Evolutionary conservation across 2,329 filamentous ascomycete genomes (phyloP).

Genomic region (Penicillium griseofulvum): DNA sequence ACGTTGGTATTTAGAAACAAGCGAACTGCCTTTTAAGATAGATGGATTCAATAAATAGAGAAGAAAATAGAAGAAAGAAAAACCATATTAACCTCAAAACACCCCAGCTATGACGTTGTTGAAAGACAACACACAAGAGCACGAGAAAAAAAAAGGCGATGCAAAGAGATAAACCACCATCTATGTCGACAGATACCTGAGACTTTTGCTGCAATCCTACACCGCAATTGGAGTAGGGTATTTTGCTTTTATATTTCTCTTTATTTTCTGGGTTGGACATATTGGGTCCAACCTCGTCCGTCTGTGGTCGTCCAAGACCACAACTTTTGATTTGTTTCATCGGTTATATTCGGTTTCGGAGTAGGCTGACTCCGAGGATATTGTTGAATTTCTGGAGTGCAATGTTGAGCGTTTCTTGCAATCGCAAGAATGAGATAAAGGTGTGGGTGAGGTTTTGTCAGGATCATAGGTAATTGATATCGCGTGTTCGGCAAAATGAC

Average conservation of each 20-base stretch:
- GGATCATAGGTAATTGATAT: neutral
- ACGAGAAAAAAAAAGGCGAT: slow-evolving; percentile 3
- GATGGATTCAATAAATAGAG: neutral
- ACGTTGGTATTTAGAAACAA: neutral
- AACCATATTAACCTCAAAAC: slow-evolving; percentile 1
- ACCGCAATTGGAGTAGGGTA: neutral
- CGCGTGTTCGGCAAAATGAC: neutral
- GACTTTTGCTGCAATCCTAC: neutral
- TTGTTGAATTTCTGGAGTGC: slow-evolving; percentile 11
- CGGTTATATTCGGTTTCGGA: neutral
- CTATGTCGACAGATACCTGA: neutral
- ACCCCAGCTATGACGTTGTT: slow-evolving; percentile 12
- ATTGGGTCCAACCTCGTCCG: neutral
- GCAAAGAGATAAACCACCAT: slow-evolving; percentile 5
- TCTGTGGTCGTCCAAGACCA: slow-evolving; percentile 5
- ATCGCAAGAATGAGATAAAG: neutral
- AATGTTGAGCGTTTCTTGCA: neutral
- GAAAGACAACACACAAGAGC: slow-evolving; percentile 10
- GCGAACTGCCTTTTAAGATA: neutral
- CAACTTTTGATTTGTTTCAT: neutral
- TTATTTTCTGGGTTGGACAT: neutral
- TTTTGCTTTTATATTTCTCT: neutral
- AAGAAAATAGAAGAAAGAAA: neutral
- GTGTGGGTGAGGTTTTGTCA: neutral
- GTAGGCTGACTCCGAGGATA: neutral